These are phyloP conservation scores for Bullera alba DNA, from an alignment of 768 basidiomycete genomes.

Conservation along the genomic window DNA sequence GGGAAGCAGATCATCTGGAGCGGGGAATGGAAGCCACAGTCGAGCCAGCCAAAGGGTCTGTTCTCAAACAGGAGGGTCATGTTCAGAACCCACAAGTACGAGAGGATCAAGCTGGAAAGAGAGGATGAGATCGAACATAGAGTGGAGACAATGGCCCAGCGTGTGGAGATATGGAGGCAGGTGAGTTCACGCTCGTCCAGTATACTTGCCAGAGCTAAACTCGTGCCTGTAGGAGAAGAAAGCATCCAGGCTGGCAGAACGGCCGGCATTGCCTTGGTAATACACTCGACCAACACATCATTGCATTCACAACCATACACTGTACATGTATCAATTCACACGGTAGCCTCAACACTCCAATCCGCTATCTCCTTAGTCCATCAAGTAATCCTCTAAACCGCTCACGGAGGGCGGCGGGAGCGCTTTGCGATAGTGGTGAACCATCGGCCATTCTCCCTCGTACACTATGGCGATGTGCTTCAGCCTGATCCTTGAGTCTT, in stretches of 20 bases:
- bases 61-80: slow-evolving; percentile 22
- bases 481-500: not conserved
- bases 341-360: not conserved
- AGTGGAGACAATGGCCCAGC: slow-evolving; percentile 39
- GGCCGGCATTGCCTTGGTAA: not conserved
- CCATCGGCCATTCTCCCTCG: slow-evolving; percentile 17
- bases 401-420: slow-evolving; percentile 11
- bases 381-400: slow-evolving; percentile 2
- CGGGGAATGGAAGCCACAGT: slow-evolving; percentile 14
- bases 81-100: slow-evolving; percentile 42
- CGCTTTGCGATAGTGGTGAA: slow-evolving; percentile 16
- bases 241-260: not conserved
- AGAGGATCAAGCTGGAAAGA: slow-evolving; percentile 24
- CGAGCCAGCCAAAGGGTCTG: slow-evolving; percentile 15
- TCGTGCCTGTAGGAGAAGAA: slow-evolving; percentile 3
- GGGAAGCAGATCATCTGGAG: slow-evolving; percentile 6
- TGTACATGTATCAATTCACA: too few species aligned
- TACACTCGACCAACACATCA: not conserved
- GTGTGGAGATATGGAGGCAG: slow-evolving; percentile 37
- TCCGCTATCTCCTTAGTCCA: not conserved
- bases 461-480: slow-evolving; percentile 16
- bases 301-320: not conserved
- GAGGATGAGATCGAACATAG: slow-evolving; percentile 28
- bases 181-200: slow-evolving; percentile 18
- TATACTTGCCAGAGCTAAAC: not conserved